Percentiles rank a stretch among this genome's conserved stretches.
These are phyloP conservation scores for Colletotrichum cordylinicola DNA, from an alignment of 2,329 filamentous ascomycete species.

Conservation along the genomic window DNA sequence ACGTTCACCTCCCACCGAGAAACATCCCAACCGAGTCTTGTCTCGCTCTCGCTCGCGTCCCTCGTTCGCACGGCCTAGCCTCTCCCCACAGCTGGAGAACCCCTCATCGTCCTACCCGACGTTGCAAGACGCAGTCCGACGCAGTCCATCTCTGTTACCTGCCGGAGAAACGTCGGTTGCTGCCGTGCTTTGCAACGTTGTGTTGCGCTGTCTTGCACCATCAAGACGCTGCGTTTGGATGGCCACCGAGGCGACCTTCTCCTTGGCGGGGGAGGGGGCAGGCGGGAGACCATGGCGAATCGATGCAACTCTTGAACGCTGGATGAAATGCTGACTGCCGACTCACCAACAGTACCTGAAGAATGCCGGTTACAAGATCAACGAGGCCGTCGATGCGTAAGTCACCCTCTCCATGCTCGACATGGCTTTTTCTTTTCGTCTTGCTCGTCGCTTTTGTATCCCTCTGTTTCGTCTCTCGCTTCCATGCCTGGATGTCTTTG, in stretches of 20 bases:
- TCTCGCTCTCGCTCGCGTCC: not conserved
- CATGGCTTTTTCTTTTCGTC: conserved; percentile 19
- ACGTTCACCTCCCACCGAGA: conserved; percentile 30
- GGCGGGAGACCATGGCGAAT: not conserved
- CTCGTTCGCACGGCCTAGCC: not conserved
- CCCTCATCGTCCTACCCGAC: not conserved
- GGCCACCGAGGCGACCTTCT: not conserved
- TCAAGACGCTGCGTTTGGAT: not conserved
- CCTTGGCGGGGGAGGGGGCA: not conserved
- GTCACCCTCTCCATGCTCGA: conserved; percentile 36
- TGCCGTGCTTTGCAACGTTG: not conserved
- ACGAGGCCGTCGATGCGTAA: conserved; percentile 63
- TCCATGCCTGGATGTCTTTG: not conserved
- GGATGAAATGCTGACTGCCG: conserved; percentile 16
- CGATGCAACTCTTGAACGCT: not conserved
- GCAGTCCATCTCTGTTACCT: not conserved
- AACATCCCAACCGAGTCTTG: not conserved
- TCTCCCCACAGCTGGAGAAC: not conserved
- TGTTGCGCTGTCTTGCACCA: not conserved
- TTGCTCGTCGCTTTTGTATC: not conserved
- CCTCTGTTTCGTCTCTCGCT: not conserved
- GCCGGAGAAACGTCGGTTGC: conserved; percentile 3
- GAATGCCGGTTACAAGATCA: conserved; percentile 53
- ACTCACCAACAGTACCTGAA: conserved; percentile 49
- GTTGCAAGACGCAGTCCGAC: not conserved